These are phyloP conservation scores for Tetrastigma voinierianum DNA, from an alignment of 164 flowering plant genomes.

Conservation along the genomic window DNA sequence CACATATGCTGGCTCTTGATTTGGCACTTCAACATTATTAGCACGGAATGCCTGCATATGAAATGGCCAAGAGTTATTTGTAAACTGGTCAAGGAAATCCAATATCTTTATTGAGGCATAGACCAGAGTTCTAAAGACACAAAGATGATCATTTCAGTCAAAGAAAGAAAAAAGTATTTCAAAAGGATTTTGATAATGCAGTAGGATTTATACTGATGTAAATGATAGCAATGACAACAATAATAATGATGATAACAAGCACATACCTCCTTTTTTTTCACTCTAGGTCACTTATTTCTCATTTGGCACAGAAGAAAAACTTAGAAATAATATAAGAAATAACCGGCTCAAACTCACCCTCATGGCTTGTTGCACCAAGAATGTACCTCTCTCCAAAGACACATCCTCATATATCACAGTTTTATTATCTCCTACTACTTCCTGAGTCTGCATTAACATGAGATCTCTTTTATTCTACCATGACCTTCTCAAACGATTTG, in stretches of 20 bases:
- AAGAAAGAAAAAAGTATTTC: too few species aligned
- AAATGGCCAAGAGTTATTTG: too few species aligned
- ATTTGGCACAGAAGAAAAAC: too few species aligned
- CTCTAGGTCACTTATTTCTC: too few species aligned
- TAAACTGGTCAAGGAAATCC: background rate
- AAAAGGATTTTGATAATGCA: too few species aligned
- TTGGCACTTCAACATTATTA: slow-evolving; percentile 89
- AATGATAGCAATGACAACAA: too few species aligned
- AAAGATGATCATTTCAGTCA: too few species aligned
- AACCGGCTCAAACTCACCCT: slow-evolving; percentile 53
- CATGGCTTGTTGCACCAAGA: slow-evolving; percentile 98
- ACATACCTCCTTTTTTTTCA: too few species aligned
- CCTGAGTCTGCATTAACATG: slow-evolving; percentile 33
- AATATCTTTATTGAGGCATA: background rate
- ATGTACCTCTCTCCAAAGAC: slow-evolving; percentile 91
- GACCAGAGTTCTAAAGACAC: background rate
- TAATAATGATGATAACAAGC: too few species aligned
- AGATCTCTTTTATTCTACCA: slow-evolving; percentile 87
- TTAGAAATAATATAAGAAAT: background rate
- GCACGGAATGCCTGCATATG: slow-evolving; percentile 82
- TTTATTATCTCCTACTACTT: slow-evolving; percentile 33
- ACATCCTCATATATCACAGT: slow-evolving; percentile 84
- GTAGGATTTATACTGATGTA: too few species aligned
- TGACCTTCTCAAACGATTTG: slow-evolving; percentile 95
- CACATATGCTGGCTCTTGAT: slow-evolving; percentile 81